A percentile compares a stretch with the other conserved stretches of the same genome.
These are phyloP conservation scores for Dendrocalamus sinicus DNA, from an alignment of 176 grass and related monocot genomes.

Conservation along the genomic window DNA sequence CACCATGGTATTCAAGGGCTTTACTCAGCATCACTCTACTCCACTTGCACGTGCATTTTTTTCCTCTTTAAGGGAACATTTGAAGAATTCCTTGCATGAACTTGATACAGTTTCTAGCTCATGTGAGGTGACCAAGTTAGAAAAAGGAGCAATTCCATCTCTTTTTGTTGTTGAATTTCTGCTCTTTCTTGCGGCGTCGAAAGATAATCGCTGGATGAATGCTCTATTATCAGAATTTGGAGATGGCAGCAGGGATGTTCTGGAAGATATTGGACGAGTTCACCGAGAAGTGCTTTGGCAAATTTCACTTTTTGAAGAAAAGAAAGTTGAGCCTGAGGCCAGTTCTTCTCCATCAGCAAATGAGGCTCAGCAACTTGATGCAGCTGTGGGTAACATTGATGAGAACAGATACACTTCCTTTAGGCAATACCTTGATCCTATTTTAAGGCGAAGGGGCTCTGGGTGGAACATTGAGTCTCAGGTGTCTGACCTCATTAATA, in stretches of 20 bases:
- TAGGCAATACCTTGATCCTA: constrained; percentile 94
- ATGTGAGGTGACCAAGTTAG: constrained; percentile 46
- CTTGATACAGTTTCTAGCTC: constrained; percentile 63
- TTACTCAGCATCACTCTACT: constrained; percentile 93
- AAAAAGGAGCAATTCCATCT: constrained; percentile 65
- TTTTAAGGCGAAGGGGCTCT: constrained; percentile 82
- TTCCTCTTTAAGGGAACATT: constrained; percentile 81
- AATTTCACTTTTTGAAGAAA: constrained; percentile 78
- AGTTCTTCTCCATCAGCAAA: constrained; percentile 54
- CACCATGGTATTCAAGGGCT: constrained; percentile 96
- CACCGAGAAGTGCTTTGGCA: constrained; percentile 87
- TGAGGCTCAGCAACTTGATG: constrained; percentile 56
- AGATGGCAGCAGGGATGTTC: constrained; percentile 82
- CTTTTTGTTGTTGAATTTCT: constrained; percentile 95
- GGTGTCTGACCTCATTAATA: constrained; percentile 90
- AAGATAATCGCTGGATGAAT: constrained; percentile 98
- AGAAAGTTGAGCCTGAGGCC: constrained; percentile 55
- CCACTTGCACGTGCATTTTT: constrained; percentile 91
- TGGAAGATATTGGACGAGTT: constrained; percentile 84
- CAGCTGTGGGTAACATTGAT: constrained; percentile 57
- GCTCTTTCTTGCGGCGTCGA: constrained; percentile 86
- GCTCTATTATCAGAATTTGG: constrained; percentile 89
- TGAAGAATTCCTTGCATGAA: constrained; percentile 75
- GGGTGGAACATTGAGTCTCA: constrained; percentile 93
- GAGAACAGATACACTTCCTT: constrained; percentile 85